Percentiles rank a stretch among this genome's conserved stretches.
Conservation (phyloP, 1,139 yeast species). For the Lizanozyma gosingica region DNA sequence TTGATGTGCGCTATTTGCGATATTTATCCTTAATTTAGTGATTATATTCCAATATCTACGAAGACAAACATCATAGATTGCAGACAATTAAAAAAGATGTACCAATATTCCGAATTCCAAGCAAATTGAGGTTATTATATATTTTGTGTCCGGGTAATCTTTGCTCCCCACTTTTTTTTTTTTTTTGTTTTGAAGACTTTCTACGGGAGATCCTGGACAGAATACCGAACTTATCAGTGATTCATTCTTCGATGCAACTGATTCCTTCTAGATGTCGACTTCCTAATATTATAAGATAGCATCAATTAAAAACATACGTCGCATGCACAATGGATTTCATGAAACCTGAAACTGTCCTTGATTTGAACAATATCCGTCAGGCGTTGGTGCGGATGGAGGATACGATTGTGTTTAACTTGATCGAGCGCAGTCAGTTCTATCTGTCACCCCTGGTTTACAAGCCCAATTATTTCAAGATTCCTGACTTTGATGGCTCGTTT, state of each 20-base stretch:
- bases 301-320: constrained; percentile 7
- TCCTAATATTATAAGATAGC: constrained; percentile 2
- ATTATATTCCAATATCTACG: no score
- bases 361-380: constrained; percentile 72
- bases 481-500: constrained; percentile 70
- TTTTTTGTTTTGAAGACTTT: not conserved
- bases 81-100: no score
- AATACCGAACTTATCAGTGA: not conserved
- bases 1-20: no score
- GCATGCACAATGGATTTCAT: constrained; percentile 78
- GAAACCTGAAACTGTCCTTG: constrained; percentile 74
- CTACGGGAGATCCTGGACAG: not conserved
- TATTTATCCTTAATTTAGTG: no score
- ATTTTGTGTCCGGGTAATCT: not conserved
- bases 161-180: not conserved
- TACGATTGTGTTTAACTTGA: constrained; percentile 83
- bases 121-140: no score
- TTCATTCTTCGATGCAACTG: not conserved
- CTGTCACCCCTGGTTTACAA: constrained; percentile 70
- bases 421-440: constrained; percentile 86
- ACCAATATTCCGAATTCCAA: no score
- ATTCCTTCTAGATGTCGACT: not conserved
- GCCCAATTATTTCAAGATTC: constrained; percentile 47
- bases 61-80: no score
- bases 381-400: constrained; percentile 92